Evolutionary conservation across 169 alveolate species (phyloP).

Genomic region (Neospora caninum): DNA sequence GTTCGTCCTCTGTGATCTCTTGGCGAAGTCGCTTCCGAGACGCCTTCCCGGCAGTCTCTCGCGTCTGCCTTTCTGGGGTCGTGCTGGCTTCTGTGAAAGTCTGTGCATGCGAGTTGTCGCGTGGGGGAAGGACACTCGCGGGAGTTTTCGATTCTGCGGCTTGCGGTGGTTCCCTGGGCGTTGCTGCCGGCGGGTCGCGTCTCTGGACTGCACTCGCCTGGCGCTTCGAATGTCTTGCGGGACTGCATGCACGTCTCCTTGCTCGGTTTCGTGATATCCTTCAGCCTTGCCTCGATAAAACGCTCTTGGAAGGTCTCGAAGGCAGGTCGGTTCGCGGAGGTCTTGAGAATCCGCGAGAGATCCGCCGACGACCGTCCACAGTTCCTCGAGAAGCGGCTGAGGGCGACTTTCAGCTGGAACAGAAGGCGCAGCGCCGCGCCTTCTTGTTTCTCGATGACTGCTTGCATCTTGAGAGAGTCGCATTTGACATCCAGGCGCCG

Average conservation of each 20-base stretch:
- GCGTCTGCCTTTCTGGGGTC: too few species aligned
- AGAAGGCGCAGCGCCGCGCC: constrained; percentile 53
- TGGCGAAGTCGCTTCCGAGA: too few species aligned
- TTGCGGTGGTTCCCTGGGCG: too few species aligned
- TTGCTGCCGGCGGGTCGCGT: too few species aligned
- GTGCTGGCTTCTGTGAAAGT: too few species aligned
- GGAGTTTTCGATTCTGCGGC: too few species aligned
- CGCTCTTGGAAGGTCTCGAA: neutral
- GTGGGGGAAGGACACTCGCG: too few species aligned
- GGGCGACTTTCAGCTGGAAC: neutral
- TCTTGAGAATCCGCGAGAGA: neutral
- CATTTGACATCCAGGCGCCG: neutral
- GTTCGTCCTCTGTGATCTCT: neutral
- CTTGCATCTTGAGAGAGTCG: constrained; percentile 10
- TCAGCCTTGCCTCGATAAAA: neutral
- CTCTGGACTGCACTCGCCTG: too few species aligned
- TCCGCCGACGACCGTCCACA: neutral
- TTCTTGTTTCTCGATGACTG: neutral
- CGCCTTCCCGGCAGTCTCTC: too few species aligned
- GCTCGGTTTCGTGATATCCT: neutral
- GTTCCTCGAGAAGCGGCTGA: constrained; percentile 1
- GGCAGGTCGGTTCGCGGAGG: neutral
- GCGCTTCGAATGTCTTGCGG: too few species aligned
- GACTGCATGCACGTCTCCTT: neutral
- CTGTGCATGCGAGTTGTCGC: too few species aligned